phyloP scores from a whole-genome alignment of 2,329 filamentous ascomycete genomes.

The Colletotrichum lini region DNA sequence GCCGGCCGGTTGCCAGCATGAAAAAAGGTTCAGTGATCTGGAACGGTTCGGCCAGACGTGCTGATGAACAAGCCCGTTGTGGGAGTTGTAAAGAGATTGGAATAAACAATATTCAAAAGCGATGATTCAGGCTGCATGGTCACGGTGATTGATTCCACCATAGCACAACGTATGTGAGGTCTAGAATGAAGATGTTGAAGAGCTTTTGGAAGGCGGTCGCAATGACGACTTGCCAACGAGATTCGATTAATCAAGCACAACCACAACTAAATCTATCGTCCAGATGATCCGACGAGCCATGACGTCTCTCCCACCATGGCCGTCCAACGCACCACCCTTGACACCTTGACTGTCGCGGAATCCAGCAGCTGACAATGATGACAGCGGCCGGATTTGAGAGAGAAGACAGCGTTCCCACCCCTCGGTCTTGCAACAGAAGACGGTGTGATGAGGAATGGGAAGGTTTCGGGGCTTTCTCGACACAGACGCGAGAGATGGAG shows the following conservation, averaged over 20 bases:
- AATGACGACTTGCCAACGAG: background rate
- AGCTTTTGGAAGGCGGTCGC: background rate
- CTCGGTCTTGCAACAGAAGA: slow-evolving; percentile 27
- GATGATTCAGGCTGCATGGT: background rate
- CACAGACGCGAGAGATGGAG: slow-evolving; percentile 2
- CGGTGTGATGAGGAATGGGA: slow-evolving; percentile 21
- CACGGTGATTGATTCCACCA: background rate
- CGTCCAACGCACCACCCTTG: slow-evolving; percentile 52
- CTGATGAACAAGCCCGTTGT: background rate
- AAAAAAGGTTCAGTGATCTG: background rate
- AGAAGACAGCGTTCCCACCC: slow-evolving; percentile 73
- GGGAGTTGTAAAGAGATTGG: slow-evolving; percentile 9
- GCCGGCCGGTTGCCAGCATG: background rate
- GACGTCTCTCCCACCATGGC: slow-evolving; percentile 76
- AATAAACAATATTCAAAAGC: slow-evolving; percentile 16
- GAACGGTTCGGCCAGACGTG: background rate
- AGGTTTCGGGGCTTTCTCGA: slow-evolving; percentile 38
- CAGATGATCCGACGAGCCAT: slow-evolving; percentile 54
- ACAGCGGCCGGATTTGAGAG: slow-evolving; percentile 63
- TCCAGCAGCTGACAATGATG: slow-evolving; percentile 41
- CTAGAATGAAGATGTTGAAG: background rate
- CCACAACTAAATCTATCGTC: slow-evolving; percentile 32
- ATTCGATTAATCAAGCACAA: slow-evolving; percentile 31
- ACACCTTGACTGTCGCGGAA: slow-evolving; percentile 62
- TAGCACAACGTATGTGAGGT: background rate